Evolutionary conservation across 2,329 filamentous ascomycete genomes (phyloP), one percentile per base, ranked within the genome.

Genomic region (Juglanconis sp.): DNA sequence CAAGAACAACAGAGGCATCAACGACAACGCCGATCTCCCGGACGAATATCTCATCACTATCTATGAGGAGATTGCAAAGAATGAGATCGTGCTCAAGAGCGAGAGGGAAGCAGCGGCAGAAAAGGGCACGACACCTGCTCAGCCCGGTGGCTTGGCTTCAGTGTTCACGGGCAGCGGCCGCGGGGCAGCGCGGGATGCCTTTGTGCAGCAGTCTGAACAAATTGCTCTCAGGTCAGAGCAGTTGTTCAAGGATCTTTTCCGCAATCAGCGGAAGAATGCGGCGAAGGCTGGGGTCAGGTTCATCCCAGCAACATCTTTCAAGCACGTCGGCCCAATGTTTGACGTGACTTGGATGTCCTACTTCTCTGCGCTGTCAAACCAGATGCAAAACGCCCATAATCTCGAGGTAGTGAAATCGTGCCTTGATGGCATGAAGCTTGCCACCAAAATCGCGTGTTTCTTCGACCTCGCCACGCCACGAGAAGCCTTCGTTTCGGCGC

Each of bases 301-400:
- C 74, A 96, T 99, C 57, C 90, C 92, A 1, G 95, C 95, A 3
- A 95, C 92, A 1, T 98, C 93, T 0, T 93, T 92, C 72, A 94
- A 92, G 68, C 95, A 99, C 72, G 90, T 97, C 53, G 95, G 95
- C 0, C 92, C 95, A 0, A 99, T 99, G 95, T 98, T 99, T 70
- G 93, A 96, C 68, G 92, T 96, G 31, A 96, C 92, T 0, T 99
- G 95, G 95, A 99, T 98, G 94, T 96, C 94, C 9, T 96, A 97
- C 74, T 89, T 99, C 69, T 98, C 94, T 5, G 93, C 93, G 0
- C 82, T 99, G 32, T 97, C 94, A 1, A 93, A 91, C 54, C 91
- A 96, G 67, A 93, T 95, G 72, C 95, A 98, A 68, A 93, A 96
- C 70, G 90, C 91, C 0, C 91, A 96, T 67, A 97, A 97, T 69